Base-by-base conservation (phyloP, 768 basidiomycete genomes). In the Serendipita sp. region DNA sequence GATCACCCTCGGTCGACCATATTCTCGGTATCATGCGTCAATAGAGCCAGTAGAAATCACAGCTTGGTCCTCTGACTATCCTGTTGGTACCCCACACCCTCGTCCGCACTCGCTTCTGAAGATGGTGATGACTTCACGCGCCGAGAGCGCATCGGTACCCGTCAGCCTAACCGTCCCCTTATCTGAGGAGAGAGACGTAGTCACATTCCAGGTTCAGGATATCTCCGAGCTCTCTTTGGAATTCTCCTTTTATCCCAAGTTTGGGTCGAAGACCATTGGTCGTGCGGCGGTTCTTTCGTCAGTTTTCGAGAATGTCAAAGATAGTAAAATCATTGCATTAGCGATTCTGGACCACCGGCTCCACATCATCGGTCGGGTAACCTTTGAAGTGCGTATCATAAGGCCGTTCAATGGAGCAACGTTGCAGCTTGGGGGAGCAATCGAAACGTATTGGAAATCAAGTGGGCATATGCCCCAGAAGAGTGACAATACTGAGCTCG, bases 381-480 rank as follows among this genome's bases (percentile, higher is more conserved):
- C 86, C 60, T 94, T 97, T 73, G 92, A 92, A 70, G 79, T 91
- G 37, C 89, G 84, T 69, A 81, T 93, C 65, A 84, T 95, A 67
- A 86, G 85, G 7, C 88, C 92, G 0, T 98, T 98, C 75, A 84
- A 86, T 65, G 92, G 90, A 2, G 91, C 92, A 58, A 92, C 92
- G 65, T 80, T 98, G 11, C 91, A 94, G 75, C 88, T 97, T 64
- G 94, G 93, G 28, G 95, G 96, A 30, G 85, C 89, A 63, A 82
- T 98, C 34, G 94, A 98, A 76, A 99, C 95, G 0, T 99, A 99
- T 73, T 99, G 96, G 96, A 98, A 97, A 76, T 94, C 93, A 2
- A 83, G 67, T 72, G 7, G 71, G 71, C 67, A 69, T 72, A 63
- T 73, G 51, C 64, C 71, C 58, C 64, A 72, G 65, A 73, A 70